phyloP scores from a whole-genome alignment of 1,139 yeast species.

The Kurtzmaniella quercitrusa region DNA sequence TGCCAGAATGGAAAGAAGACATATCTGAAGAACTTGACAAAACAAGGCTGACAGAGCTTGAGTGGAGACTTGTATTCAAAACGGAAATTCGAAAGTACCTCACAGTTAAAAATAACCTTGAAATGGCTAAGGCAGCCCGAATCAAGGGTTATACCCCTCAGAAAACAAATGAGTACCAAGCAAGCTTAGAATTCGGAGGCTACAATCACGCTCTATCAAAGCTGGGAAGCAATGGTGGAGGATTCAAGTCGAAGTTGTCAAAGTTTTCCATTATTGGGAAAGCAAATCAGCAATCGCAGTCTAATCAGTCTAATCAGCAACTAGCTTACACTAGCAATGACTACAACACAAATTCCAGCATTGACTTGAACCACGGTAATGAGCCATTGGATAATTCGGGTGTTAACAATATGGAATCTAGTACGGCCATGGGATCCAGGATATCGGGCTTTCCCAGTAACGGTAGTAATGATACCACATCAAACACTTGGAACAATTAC shows the following conservation, averaged over 20 bases:
- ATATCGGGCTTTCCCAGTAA: neutral
- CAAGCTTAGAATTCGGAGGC: conserved; percentile 43
- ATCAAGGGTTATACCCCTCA: conserved; percentile 32
- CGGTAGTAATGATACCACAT: neutral
- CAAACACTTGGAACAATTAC: conserved; percentile 17
- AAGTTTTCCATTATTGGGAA: neutral
- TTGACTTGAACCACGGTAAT: too few species aligned
- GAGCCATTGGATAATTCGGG: neutral
- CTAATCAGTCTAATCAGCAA: neutral
- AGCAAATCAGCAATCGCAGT: neutral
- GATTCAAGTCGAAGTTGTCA: neutral
- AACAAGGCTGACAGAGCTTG: conserved; percentile 26
- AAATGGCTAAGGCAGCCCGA: conserved; percentile 22
- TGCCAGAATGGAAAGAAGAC: conserved; percentile 36
- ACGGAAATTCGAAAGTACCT: conserved; percentile 31
- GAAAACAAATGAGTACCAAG: conserved; percentile 34
- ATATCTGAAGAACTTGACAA: conserved; percentile 27
- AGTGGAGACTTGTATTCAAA: conserved; percentile 32
- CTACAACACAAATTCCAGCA: neutral
- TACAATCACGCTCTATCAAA: conserved; percentile 33
- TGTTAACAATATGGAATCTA: neutral
- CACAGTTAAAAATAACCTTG: conserved; percentile 27
- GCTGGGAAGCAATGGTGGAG: conserved; percentile 10
- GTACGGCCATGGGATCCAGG: neutral
- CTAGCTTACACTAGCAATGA: too few species aligned